phyloP scores from a whole-genome alignment of 352 stramenopile genomes.

The Phytopythium helicoides region DNA sequence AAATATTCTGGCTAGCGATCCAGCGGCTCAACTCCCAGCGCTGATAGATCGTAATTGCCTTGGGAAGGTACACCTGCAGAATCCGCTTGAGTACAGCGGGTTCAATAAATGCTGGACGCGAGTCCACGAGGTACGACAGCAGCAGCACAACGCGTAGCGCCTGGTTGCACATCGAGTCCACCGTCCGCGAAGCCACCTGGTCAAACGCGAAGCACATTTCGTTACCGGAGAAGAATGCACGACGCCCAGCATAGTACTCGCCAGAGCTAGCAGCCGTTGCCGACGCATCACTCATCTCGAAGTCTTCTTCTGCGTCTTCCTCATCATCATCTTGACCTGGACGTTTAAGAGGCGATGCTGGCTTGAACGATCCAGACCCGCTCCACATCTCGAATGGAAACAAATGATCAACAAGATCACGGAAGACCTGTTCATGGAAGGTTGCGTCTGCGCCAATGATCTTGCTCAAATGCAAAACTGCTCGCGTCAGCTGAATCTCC shows the following conservation, averaged over 20 bases:
- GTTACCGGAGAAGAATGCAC: constrained; percentile 39
- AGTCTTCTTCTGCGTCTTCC: constrained; percentile 25
- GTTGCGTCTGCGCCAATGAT: constrained; percentile 37
- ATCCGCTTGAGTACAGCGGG: constrained; percentile 38
- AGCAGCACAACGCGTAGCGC: constrained; percentile 64
- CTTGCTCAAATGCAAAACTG: constrained; percentile 59
- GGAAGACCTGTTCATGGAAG: constrained; percentile 57
- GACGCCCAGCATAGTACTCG: constrained; percentile 30
- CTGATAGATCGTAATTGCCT: constrained; percentile 67
- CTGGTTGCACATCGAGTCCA: constrained; percentile 65
- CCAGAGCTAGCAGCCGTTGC: constrained; percentile 9
- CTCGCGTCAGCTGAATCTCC: constrained; percentile 49
- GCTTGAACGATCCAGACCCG: constrained; percentile 17
- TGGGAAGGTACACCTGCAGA: constrained; percentile 42
- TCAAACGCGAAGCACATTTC: constrained; percentile 62
- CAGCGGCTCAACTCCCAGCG: constrained; percentile 66
- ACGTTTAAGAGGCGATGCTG: constrained; percentile 18
- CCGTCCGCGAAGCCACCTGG: constrained; percentile 50
- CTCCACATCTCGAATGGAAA: constrained; percentile 43
- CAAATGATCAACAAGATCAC: constrained; percentile 52
- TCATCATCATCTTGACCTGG: constrained; percentile 26
- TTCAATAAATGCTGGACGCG: constrained; percentile 49
- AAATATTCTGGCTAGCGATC: constrained; percentile 58
- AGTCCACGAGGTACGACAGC: constrained; percentile 59
- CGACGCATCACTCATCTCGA: constrained; percentile 27